Percentiles rank a stretch among this genome's conserved stretches.
phyloP scores from a whole-genome alignment of 352 stramenopile genomes.

The Aphanomyces invadans region DNA sequence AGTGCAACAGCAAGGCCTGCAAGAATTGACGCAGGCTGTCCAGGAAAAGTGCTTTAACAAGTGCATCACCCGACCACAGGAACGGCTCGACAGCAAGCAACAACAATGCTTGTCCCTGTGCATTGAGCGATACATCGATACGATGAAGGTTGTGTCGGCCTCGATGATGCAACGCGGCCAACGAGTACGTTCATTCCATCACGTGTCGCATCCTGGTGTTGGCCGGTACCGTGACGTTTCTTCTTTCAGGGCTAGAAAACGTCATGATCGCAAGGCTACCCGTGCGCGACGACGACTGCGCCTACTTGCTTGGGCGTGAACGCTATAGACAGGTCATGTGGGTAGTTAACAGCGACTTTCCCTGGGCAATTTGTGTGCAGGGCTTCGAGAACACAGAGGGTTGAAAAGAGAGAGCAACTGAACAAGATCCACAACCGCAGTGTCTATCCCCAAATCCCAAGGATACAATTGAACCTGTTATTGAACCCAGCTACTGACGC shows the following conservation, averaged over 20 bases:
- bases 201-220: background rate
- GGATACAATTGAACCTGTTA: conserved; percentile 21
- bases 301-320: too few relatives aligned
- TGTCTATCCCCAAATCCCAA: conserved; percentile 13
- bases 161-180: conserved; percentile 65
- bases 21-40: conserved; percentile 80
- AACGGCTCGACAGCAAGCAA: conserved; percentile 85
- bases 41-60: conserved; percentile 89
- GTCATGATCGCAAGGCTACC: too few relatives aligned
- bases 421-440: background rate
- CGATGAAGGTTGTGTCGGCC: conserved; percentile 84
- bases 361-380: too few relatives aligned
- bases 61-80: conserved; percentile 69
- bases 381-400: too few relatives aligned
- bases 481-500: background rate
- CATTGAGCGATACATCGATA: conserved; percentile 88
- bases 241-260: too few relatives aligned
- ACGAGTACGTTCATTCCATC: background rate
- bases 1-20: conserved; percentile 71
- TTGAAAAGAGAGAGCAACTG: too few relatives aligned
- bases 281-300: too few relatives aligned
- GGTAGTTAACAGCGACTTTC: too few relatives aligned
- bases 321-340: too few relatives aligned
- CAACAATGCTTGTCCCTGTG: conserved; percentile 84
- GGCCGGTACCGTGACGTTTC: too few relatives aligned